A percentile compares a stretch with the other conserved stretches of the same genome.
Conservation (phyloP, 139 green algal species). For the Auxenochlorella pyrenoidosa region DNA sequence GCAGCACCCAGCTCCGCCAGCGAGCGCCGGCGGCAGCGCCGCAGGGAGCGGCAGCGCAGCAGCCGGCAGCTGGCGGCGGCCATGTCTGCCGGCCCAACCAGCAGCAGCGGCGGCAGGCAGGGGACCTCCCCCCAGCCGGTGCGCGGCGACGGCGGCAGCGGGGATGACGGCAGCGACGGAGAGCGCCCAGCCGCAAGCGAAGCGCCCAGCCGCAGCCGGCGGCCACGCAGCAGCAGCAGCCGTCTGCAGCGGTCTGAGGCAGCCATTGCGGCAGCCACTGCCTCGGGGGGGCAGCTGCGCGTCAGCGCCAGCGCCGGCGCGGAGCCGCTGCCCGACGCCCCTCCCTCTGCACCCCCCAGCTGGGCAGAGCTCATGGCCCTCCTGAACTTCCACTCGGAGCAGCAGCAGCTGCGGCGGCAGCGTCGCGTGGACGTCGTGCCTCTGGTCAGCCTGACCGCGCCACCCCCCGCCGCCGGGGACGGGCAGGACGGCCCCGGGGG, state of each 20-base stretch:
- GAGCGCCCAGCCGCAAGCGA: background rate
- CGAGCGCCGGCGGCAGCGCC: background rate
- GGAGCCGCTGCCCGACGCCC: background rate
- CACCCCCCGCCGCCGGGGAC: background rate
- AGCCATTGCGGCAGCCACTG: background rate
- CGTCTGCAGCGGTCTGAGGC: background rate
- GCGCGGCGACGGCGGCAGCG: background rate
- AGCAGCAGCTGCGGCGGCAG: slow-evolving; percentile 6
- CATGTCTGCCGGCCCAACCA: background rate
- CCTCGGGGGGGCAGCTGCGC: no score
- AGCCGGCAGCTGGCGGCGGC: background rate
- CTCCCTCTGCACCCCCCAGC: background rate
- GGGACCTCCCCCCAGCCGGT: no score
- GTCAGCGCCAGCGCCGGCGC: no score
- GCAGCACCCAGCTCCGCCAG: slow-evolving; percentile 5
- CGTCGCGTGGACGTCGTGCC: background rate
- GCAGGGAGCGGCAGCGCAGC: background rate
- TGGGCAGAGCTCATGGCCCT: background rate
- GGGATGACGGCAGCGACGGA: background rate
- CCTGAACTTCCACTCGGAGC: background rate
- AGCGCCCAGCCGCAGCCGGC: background rate
- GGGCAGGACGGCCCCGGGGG: background rate
- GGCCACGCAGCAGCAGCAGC: background rate
- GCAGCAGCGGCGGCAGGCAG: background rate
- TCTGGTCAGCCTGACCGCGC: background rate